Evolutionary conservation across 768 basidiomycete species (phyloP), one percentile per base, ranked within the genome.

Genomic region (Holtermannia corniformis): DNA sequence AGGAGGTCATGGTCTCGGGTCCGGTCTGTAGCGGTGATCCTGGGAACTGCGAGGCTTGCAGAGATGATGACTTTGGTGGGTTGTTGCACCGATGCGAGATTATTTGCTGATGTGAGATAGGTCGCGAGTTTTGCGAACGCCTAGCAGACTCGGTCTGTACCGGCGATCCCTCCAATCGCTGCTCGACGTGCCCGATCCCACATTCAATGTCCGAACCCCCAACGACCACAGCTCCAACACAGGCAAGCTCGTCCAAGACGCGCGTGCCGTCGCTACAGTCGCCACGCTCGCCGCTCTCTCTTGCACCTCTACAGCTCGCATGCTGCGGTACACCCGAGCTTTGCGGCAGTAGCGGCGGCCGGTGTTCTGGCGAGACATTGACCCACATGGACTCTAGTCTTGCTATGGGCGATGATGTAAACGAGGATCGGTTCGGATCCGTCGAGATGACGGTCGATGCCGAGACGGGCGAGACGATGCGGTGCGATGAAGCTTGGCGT

Each of bases 401-500:
- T n/a, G n/a, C n/a, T n/a, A n/a, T n/a, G n/a, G n/a, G n/a, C n/a
- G n/a, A n/a, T n/a, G n/a, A n/a, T n/a, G n/a, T n/a, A n/a, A n/a
- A n/a, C n/a, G n/a, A n/a, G n/a, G n/a, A n/a, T n/a, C n/a, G n/a
- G n/a, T n/a, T n/a, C n/a, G n/a, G n/a, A n/a, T n/a, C n/a, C n/a
- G n/a, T n/a, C n/a, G n/a, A n/a, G n/a, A n/a, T n/a, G n/a, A n/a
- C n/a, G n/a, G 24, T 12, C 13, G 47, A 49, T 19, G 47, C 54
- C 2, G 28, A 40, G 3, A 52, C 53, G 21, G 54, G 55, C 20
- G 57, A 51, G 13, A 68, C 57, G 2, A 62, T 72, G 40, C 50
- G 61, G 14, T 55, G 59, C 3, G 68, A 72, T 52, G 59, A 72
- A 46, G 70, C 70, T 7, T 72, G 70, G 70, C 62, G 62, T 45